Conservation (phyloP, 1,284 basidiomycete species). For the Sanghuangporus sanghuang region DNA sequence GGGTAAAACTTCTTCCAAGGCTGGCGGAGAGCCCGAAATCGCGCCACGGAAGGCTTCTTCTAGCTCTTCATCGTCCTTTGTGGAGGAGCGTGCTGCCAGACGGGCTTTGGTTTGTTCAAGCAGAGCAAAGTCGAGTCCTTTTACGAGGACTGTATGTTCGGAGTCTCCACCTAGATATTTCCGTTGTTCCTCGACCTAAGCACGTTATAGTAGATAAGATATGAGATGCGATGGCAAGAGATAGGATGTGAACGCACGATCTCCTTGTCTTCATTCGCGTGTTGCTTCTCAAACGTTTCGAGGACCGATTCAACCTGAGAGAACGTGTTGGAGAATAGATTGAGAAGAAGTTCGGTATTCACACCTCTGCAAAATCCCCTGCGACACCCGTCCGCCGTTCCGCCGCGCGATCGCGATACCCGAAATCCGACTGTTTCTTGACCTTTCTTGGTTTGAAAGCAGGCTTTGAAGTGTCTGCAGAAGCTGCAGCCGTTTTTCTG, state of each 20-base stretch:
- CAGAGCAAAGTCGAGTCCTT: constrained; percentile 85
- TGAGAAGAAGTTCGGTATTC: constrained; percentile 12
- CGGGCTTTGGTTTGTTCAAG: constrained; percentile 80
- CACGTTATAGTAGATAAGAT: background rate
- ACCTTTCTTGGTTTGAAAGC: constrained; percentile 75
- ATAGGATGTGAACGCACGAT: constrained; percentile 37
- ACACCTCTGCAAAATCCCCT: constrained; percentile 66
- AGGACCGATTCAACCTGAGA: constrained; percentile 71
- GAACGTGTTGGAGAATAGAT: background rate
- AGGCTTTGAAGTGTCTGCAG: constrained; percentile 40
- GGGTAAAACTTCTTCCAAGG: constrained; percentile 23
- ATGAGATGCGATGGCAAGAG: background rate
- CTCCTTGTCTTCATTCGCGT: constrained; percentile 50
- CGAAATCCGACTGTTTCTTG: constrained; percentile 47
- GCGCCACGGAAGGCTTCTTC: constrained; percentile 62
- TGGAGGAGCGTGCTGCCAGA: constrained; percentile 41
- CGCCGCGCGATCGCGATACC: constrained; percentile 66
- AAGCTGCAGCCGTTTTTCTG: constrained; percentile 32
- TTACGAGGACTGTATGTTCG: constrained; percentile 81
- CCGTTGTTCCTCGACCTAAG: constrained; percentile 72
- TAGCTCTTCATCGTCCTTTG: constrained; percentile 71
- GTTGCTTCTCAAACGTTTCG: constrained; percentile 72
- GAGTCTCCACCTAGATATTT: constrained; percentile 85
- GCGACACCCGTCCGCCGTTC: constrained; percentile 58
- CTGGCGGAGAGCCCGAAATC: constrained; percentile 19